These are phyloP conservation scores for Neonectria ditissima DNA, from an alignment of 2,329 filamentous ascomycete species.

Conservation along the genomic window DNA sequence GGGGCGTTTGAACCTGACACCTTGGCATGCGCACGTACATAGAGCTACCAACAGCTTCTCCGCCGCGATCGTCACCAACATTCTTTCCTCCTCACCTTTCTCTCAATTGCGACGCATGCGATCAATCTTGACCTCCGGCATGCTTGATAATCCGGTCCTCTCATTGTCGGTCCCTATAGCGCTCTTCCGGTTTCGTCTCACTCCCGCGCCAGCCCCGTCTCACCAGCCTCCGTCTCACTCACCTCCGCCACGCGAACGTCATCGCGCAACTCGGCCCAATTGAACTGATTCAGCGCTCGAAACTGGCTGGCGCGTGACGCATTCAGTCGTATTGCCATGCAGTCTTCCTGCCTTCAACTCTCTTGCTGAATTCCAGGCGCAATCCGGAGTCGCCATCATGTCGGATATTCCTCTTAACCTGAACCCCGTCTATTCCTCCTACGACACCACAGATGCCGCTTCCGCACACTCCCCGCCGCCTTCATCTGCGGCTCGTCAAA, in stretches of 20 bases:
- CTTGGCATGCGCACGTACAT: constrained; percentile 1
- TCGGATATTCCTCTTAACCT: constrained; percentile 20
- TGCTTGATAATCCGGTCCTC: background rate
- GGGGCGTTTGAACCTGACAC: background rate
- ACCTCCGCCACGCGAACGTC: constrained; percentile 1
- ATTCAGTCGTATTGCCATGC: constrained; percentile 22
- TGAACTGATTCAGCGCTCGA: constrained; percentile 11
- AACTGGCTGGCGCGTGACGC: background rate
- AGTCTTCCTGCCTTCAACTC: constrained; percentile 12
- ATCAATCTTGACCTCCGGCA: background rate
- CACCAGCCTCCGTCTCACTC: constrained; percentile 5
- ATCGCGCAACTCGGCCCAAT: background rate
- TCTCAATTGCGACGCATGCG: background rate
- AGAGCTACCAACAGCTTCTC: background rate
- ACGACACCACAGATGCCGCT: constrained; percentile 25
- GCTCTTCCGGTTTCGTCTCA: background rate
- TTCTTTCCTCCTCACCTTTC: background rate
- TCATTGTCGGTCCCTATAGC: background rate
- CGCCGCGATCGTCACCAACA: background rate
- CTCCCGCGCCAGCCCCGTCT: background rate
- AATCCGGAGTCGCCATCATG: constrained; percentile 25
- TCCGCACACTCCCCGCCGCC: constrained; percentile 22
- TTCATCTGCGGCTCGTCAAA: constrained; percentile 21
- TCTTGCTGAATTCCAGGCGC: constrained; percentile 7
- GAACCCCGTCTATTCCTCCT: constrained; percentile 21